Base-by-base conservation (phyloP, 345 rosid genomes). In the Eucalyptus victrix region DNA sequence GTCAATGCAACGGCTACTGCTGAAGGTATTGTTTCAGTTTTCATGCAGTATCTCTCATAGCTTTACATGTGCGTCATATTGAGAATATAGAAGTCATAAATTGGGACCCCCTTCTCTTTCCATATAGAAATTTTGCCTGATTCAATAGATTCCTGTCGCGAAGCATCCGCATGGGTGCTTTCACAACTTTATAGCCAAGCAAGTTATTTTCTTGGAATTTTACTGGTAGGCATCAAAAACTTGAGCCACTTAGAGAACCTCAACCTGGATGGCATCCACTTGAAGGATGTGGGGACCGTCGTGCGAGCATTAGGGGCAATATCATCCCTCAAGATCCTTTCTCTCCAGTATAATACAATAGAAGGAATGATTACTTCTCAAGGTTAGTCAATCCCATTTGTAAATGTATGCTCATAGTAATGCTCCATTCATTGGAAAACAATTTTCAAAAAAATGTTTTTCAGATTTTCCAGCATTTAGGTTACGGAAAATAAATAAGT, bases 381-480 rank as follows among this genome's bases (percentile, higher is more conserved):
- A 56, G 62, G 62, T 56, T 23, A 56, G 62, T 56, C 30, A 2
- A 23, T 9, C 62, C 6, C 3, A 0, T 56, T 9, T 9, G 5
- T 56, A 13, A 23, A 56, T 4, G 13, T 2, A 24, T 7, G 9
- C 24, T 56, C 28, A 56, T 24, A 1, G 18, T 18, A 53, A 53
- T 2, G 1, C 4, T 53, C 1, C 56, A 9, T 3, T 53, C 3
- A 4, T 18, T 0, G 1, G 2, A 53, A 53, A 53, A 53, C 1
- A 53, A 53, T 9, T 18, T 18, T 9, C 23, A 51, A 18, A 18
- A 49, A 49, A 11, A 49, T 4, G 14, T 17, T 50, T 50, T 1
- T 1, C 0, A 50, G 1, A 50, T 50, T 53, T 53, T 53, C 0
- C 23, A 18, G 1, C 9, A 3, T 17, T 7, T 0, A n/a, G n/a